phyloP scores from a whole-genome alignment of 23 red algal species.

The Gracilaria domingensis region DNA sequence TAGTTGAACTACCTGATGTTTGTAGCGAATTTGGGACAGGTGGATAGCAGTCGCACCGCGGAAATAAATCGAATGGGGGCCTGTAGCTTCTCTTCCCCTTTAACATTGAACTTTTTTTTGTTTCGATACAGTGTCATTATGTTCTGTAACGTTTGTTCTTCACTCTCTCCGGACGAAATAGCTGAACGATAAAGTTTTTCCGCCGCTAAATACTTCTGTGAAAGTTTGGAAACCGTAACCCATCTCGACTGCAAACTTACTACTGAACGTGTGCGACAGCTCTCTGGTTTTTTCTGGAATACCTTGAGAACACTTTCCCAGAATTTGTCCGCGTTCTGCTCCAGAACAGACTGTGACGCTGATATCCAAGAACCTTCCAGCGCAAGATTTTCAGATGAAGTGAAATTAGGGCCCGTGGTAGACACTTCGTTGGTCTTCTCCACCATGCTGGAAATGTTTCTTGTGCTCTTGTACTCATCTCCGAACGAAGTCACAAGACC shows the following conservation, averaged over 20 bases:
- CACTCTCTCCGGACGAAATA: constrained; percentile 38
- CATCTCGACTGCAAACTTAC: constrained; percentile 20
- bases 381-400: too few species aligned
- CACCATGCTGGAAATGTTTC: too few species aligned
- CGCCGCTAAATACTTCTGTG: constrained; percentile 48
- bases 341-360: not conserved
- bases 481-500: too few species aligned
- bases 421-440: too few species aligned
- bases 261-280: not conserved
- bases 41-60: not conserved
- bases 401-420: too few species aligned
- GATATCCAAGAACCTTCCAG: too few species aligned
- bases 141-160: constrained; percentile 29
- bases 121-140: constrained; percentile 23
- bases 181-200: constrained; percentile 27
- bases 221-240: not conserved
- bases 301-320: not conserved
- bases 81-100: not conserved
- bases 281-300: not conserved
- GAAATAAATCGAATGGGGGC: constrained; percentile 3
- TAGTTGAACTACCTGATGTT: not conserved
- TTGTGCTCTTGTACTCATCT: too few species aligned
- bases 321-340: constrained; percentile 34
- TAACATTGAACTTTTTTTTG: constrained; percentile 8
- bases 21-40: constrained; percentile 4